Conservation (phyloP, 2,329 filamentous ascomycete genomes). For the Escovopsis sp. region DNA sequence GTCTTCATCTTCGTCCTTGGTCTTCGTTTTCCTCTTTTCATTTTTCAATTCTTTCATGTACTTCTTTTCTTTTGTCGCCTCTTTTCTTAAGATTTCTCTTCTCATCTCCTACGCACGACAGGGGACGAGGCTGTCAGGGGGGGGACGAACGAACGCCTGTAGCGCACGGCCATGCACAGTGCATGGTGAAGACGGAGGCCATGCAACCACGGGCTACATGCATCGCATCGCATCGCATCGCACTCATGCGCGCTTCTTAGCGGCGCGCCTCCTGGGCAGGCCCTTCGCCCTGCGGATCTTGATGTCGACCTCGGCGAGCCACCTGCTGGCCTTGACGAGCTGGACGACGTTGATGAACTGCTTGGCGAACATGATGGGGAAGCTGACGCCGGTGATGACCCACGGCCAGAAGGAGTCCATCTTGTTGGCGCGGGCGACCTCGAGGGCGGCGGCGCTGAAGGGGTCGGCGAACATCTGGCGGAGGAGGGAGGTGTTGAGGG, state of each 20-base stretch:
- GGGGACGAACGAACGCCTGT: too few species aligned
- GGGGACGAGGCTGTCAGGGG: too few species aligned
- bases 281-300: slow-evolving; percentile 41
- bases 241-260: slow-evolving; percentile 4
- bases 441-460: slow-evolving; percentile 82
- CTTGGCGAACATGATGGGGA: slow-evolving; percentile 80
- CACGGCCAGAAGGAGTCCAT: slow-evolving; percentile 52
- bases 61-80: too few species aligned
- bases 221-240: too few species aligned
- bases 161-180: too few species aligned
- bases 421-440: slow-evolving; percentile 89
- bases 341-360: slow-evolving; percentile 91
- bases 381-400: slow-evolving; percentile 67
- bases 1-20: too few species aligned
- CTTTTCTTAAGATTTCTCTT: too few species aligned
- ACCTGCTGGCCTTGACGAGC: slow-evolving; percentile 80
- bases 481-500: slow-evolving; percentile 54
- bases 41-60: too few species aligned
- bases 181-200: too few species aligned
- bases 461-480: slow-evolving; percentile 71
- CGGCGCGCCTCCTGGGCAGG: slow-evolving; percentile 33
- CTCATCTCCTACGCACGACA: too few species aligned
- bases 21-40: too few species aligned
- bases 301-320: slow-evolving; percentile 84
- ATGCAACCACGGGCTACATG: too few species aligned